Base-by-base conservation (phyloP, 2,329 filamentous ascomycete species). In the Ophiostoma montium region DNA sequence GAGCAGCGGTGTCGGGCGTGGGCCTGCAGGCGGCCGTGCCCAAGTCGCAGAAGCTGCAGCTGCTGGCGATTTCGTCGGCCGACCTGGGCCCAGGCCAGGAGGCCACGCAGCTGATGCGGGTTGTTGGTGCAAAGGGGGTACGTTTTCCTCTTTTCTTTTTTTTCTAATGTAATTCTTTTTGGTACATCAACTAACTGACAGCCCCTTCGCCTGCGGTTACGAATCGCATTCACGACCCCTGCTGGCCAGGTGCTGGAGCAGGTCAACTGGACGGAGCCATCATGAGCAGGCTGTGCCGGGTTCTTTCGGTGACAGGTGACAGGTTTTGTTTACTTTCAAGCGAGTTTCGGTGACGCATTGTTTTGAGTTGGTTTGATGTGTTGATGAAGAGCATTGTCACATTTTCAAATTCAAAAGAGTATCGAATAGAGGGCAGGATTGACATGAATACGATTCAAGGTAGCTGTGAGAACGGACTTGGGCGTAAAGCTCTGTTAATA, bases 11-110 rank as follows among this genome's bases (percentile, higher is more conserved):
- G 45, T 80, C 80, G 15, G 78, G 76, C 42, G 85, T 96, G 30
- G 86, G 86, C 23, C 65, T 98, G 56, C 92, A 98, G 64, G 92
- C 90, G 39, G 92, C 92, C 1, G 92, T 98, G 48, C 92, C 92
- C 9, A 98, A 96, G 68, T 87, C 85, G 41, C 92, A 98, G 67
- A 95, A 92, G 63, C 68, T 98, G 59, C 88, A 95, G 62, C 69
- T 98, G 56, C 83, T 94, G 63, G 86, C 83, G 51, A 95, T 98
- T 56, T 94, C 86, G 56, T 86, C 78, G 55, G 69, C 81, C 5
- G 86, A 94, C 31, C 63, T 98, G 39, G 78, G 71, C 12, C 78
- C 81, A 7, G 86, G 86, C 13, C 78, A 82, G 38, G 88, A 95
- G 62, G 90, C 88, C 15, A 88, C 83, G 53, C 92, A 96, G 67